Base-by-base conservation (phyloP, 306 rosid species). In the Albizia julibrissin region DNA sequence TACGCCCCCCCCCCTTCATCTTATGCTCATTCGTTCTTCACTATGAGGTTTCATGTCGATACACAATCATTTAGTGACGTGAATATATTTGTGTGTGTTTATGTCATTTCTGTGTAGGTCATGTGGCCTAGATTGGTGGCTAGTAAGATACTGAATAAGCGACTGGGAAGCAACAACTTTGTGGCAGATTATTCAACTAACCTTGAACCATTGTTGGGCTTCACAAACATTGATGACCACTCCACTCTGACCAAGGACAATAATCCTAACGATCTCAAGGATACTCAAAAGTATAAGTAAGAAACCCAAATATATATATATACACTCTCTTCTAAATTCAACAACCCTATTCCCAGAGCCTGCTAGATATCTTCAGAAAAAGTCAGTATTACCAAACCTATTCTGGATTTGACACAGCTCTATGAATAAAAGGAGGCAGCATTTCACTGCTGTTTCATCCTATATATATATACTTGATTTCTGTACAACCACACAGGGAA, bases 111-210 rank as follows among this genome's bases (percentile, higher is more conserved):
- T 68, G 2, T 69, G 44, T 49, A 85, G 87, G 87, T 88, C 75
- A 93, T 93, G 97, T 91, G 97, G 98, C 98, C 95, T 58, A 88
- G 90, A 81, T 81, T 93, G 83, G 92, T 92, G 33, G 98, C 94
- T 19, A 94, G 83, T 87, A 94, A 92, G 86, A 79, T 91, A 82
- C 88, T 94, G 74, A 91, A 86, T 81, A 94, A 89, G 84, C 34
- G 91, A 80, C 16, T 87, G 21, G 98, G 97, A 85, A 91, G 95
- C 93, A 90, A 46, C 85, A 81, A 89, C 66, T 94, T 92, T 21
- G 84, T 90, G 21, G 91, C 97, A 19, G 98, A 91, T 82, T 88
- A 83, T 85, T 94, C 92, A 34, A 76, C 59, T 67, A 74, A 81
- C 47, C 47, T 62, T 19, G 83, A 81, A 49, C 83, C 85, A 68